Percentiles rank a stretch among this genome's conserved stretches.
Evolutionary conservation across 768 basidiomycete species (phyloP).

Genomic region (Gymnopilus junonius): DNA sequence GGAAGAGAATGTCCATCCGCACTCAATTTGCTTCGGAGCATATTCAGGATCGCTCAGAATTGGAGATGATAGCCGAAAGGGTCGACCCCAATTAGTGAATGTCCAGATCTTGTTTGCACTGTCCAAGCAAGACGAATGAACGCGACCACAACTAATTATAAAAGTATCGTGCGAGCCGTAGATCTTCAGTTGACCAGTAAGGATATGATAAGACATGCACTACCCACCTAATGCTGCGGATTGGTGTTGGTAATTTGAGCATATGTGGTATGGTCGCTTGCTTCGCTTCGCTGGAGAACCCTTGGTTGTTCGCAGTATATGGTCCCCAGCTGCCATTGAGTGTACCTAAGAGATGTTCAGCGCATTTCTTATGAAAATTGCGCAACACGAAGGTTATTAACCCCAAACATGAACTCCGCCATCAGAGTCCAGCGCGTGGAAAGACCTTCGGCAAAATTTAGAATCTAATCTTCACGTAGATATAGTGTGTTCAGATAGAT

Average conservation of each 20-base stretch:
- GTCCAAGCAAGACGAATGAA: conserved; percentile 73
- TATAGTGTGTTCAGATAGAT: not conserved
- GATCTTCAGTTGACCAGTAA: not conserved
- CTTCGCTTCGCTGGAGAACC: conserved; percentile 60
- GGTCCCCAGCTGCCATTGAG: conserved; percentile 48
- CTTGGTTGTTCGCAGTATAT: conserved; percentile 47
- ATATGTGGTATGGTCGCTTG: conserved; percentile 55
- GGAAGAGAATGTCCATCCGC: conserved; percentile 83
- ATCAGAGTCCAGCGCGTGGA: conserved; percentile 80
- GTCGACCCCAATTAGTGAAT: conserved; percentile 78
- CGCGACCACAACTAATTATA: conserved; percentile 69
- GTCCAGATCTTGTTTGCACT: conserved; percentile 66
- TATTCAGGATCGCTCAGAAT: conserved; percentile 50
- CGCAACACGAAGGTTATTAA: too few species aligned
- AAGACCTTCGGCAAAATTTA: conserved; percentile 59
- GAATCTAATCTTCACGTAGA: conserved; percentile 1
- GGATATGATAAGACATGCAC: not conserved
- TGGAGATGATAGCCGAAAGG: conserved; percentile 61
- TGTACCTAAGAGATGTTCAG: conserved; percentile 49
- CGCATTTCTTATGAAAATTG: not conserved
- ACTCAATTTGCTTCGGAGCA: conserved; percentile 63
- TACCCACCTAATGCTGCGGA: conserved; percentile 67
- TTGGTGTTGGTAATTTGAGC: conserved; percentile 60
- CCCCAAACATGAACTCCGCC: conserved; percentile 86
- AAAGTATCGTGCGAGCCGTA: conserved; percentile 2